phyloP scores from a whole-genome alignment of 1,284 basidiomycete species.

The Puccinia coronata region DNA sequence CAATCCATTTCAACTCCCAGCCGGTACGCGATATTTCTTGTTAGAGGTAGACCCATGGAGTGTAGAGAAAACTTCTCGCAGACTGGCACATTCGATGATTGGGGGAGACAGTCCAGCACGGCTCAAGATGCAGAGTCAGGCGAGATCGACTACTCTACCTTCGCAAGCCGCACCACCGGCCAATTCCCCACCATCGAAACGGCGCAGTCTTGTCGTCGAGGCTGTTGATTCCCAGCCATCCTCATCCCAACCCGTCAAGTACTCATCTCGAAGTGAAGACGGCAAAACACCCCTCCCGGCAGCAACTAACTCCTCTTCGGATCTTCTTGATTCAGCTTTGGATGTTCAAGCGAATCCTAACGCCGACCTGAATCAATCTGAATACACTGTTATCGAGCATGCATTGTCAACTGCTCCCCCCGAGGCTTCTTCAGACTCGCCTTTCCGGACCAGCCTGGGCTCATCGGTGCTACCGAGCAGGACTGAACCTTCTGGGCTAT shows the following conservation, averaged over 20 bases:
- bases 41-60: conserved; percentile 49
- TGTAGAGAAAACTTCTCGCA: conserved; percentile 35
- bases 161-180: conserved; percentile 3
- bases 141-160: conserved; percentile 40
- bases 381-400: conserved; percentile 45
- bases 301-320: not conserved
- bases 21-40: conserved; percentile 43
- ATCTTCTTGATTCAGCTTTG: not conserved
- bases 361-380: conserved; percentile 38
- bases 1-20: conserved; percentile 41
- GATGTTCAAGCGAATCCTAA: not conserved
- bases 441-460: conserved; percentile 25
- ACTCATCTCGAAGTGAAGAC: not conserved
- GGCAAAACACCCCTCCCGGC: not conserved
- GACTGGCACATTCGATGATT: conserved; percentile 24
- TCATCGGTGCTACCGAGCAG: not conserved
- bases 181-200: not conserved
- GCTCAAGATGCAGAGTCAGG: conserved; percentile 20
- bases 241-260: not conserved
- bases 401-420: not conserved
- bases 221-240: not conserved
- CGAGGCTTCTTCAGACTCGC: conserved; percentile 22
- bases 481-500: conserved; percentile 13
- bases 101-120: conserved; percentile 23
- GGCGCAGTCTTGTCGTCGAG: not conserved